phyloP scores from a whole-genome alignment of 805 yeast genomes.

The Candida alai region DNA sequence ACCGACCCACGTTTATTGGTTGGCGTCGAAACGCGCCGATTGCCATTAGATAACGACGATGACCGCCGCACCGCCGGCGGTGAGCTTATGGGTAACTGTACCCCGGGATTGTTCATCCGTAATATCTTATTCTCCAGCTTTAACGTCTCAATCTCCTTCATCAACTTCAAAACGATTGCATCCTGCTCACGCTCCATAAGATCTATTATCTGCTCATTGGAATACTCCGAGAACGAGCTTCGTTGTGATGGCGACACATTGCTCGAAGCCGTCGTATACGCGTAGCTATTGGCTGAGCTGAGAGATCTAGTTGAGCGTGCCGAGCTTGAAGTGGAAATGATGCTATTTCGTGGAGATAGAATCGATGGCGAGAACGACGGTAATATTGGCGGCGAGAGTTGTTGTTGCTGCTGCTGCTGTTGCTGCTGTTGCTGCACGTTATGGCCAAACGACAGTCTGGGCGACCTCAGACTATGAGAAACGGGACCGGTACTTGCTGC shows the following conservation, averaged over 20 bases:
- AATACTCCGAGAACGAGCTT: conserved; percentile 5
- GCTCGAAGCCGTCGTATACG: not conserved
- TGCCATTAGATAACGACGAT: conserved; percentile 3
- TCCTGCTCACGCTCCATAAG: conserved; percentile 73
- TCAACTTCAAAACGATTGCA: conserved; percentile 62
- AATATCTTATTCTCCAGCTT: conserved; percentile 47
- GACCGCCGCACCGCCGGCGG: conserved; percentile 6
- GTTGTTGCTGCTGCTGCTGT: not conserved
- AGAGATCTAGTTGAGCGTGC: conserved; percentile 3
- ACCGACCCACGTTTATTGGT: conserved; percentile 5
- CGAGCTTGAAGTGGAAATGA: conserved; percentile 1
- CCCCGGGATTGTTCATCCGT: conserved; percentile 5
- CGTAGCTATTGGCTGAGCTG: conserved; percentile 1
- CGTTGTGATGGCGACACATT: conserved; percentile 3
- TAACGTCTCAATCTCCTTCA: conserved; percentile 55
- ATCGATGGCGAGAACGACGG: conserved; percentile 4
- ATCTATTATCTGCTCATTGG: conserved; percentile 49
- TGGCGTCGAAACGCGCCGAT: conserved; percentile 3
- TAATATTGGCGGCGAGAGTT: conserved; percentile 3
- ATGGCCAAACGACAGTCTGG: not conserved
- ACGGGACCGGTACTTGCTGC: too few species aligned
- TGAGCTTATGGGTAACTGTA: conserved; percentile 1
- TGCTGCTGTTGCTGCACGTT: not conserved
- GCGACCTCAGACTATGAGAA: too few species aligned
- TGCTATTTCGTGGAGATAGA: conserved; percentile 11